These are phyloP conservation scores for Boletus tylopilopsis DNA, from an alignment of 768 basidiomycete genomes.

Conservation along the genomic window DNA sequence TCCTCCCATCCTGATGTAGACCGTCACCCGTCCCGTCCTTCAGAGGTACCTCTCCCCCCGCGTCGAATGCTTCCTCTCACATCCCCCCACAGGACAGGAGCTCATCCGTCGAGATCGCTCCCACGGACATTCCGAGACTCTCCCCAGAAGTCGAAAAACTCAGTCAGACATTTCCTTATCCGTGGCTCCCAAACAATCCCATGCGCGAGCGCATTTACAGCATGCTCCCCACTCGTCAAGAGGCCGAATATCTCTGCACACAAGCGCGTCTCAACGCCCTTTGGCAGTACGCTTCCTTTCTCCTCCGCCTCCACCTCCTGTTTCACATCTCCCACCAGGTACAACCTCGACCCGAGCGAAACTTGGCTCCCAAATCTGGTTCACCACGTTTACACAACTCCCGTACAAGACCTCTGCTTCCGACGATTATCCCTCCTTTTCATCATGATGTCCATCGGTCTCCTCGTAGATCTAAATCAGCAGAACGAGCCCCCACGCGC, in stretches of 20 bases:
- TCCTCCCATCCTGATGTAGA: slow-evolving; percentile 9
- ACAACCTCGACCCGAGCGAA: slow-evolving; percentile 66
- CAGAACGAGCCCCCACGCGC: slow-evolving; percentile 54
- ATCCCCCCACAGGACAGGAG: slow-evolving; percentile 18
- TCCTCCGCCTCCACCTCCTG: not conserved
- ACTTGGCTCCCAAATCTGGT: slow-evolving; percentile 67
- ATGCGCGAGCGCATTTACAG: slow-evolving; percentile 62
- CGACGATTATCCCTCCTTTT: slow-evolving; percentile 63
- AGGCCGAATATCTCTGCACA: slow-evolving; percentile 58
- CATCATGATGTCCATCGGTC: slow-evolving; percentile 72
- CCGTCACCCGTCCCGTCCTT: slow-evolving; percentile 12
- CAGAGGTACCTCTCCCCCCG: slow-evolving; percentile 19
- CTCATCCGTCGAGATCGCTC: slow-evolving; percentile 23
- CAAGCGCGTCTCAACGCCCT: slow-evolving; percentile 64
- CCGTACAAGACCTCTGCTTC: slow-evolving; percentile 58
- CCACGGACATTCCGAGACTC: slow-evolving; percentile 17
- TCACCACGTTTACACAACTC: slow-evolving; percentile 62
- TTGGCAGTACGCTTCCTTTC: slow-evolving; percentile 57
- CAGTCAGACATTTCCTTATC: slow-evolving; percentile 66
- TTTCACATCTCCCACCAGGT: slow-evolving; percentile 36
- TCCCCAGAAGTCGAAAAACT: slow-evolving; percentile 41
- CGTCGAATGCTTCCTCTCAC: not conserved
- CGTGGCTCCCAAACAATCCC: slow-evolving; percentile 59
- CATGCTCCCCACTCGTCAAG: slow-evolving; percentile 55
- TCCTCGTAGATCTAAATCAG: slow-evolving; percentile 58